Evolutionary conservation across 495 filamentous ascomycete species (phyloP), one percentile per base, ranked within the genome.

Genomic region (Penicilliopsis zonata): DNA sequence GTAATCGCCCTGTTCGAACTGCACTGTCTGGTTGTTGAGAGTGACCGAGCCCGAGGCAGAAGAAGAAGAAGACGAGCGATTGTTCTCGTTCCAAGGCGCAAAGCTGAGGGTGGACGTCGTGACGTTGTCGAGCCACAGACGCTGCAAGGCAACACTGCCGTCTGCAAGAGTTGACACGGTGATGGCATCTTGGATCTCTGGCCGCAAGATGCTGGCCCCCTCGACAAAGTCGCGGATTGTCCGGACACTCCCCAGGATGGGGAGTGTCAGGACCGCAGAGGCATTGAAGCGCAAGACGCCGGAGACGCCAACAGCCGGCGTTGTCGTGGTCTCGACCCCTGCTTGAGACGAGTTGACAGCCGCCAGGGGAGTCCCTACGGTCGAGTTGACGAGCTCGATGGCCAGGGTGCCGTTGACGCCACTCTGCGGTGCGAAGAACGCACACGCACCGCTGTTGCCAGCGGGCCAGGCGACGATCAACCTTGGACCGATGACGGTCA

Each of bases 401-500:
- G 53, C 53, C 5, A 79, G 54, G 2, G 61, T 59, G n/a, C 70
- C 68, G 33, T 74, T 70, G 16, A 54, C 38, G 15, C 67, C 67
- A 40, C 65, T 70, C 20, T 59, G 40, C 2, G 74, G 65, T 14
- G 51, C 51, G 34, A 78, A 78, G 44, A 60, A 76, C 2, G 63
- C 44, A 5, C 59, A 59, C 18, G 65, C 55, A 18, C 75, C 75
- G 34, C 72, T 77, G 43, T 80, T 70, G 8, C 75, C 75, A 7
- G 74, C 70, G 6, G 75, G 72, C 75, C 75, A 80, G 8, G 75
- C 75, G 25, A 78, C 47, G 9, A 79, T 52, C 29, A 78, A 43
- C 30, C 73, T 58, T 13, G 73, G 72, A 1, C 59, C 46, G 34
- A 75, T 74, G 24, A 68, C 40, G 3, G 53, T 60, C 0, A 77